Base-by-base conservation (phyloP, 202 grass and related monocot species). In the Bolboschoenoplectus hybrid region DNA sequence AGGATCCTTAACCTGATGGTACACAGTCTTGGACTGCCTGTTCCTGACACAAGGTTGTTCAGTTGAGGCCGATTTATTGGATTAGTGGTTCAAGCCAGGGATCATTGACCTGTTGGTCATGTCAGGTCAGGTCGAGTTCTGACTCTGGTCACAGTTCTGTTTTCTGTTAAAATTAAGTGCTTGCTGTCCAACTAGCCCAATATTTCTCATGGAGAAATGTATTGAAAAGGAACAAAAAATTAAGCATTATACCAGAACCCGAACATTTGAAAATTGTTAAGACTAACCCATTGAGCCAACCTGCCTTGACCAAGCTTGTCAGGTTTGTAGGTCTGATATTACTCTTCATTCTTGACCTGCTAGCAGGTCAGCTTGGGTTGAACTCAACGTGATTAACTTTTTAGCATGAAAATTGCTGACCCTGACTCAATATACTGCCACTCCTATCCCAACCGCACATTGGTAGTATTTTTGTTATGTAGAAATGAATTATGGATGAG, bases 261-360 rank as follows among this genome's bases (percentile, higher is more conserved):
- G 45, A 49, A 52, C 38, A 74, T 74, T 35, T 74, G 71, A 34
- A 74, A 51, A 12, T 51, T 77, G 49, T 50, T 56, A 39, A 56
- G n/a, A 39, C 12, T 17, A 39, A 55, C 11, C 26, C 49, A 55
- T 35, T 75, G 20, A 4, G 19, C 34, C 26, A 75, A 51, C 72
- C 47, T 75, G 47, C 52, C 32, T 50, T 39, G 32, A 77, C 74
- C 74, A 39, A 56, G 74, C 50, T 4, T 56, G 26, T 4, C 43
- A 44, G 4, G 41, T 68, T 13, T 68, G 5, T 13, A 36, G 36
- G 36, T 3, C 12, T n/a, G 38, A 68, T 68, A 14, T 14, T 68
- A 16, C 3, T 68, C 65, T 68, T 39, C 41, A 14, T 40, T 68
- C 12, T 68, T 68, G 65, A 68, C 65, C 65, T 41, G 65, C 7